Evolutionary conservation across 768 basidiomycete genomes (phyloP), one percentile per base, ranked within the genome.

Genomic region (Hypsizygus marmoreus): DNA sequence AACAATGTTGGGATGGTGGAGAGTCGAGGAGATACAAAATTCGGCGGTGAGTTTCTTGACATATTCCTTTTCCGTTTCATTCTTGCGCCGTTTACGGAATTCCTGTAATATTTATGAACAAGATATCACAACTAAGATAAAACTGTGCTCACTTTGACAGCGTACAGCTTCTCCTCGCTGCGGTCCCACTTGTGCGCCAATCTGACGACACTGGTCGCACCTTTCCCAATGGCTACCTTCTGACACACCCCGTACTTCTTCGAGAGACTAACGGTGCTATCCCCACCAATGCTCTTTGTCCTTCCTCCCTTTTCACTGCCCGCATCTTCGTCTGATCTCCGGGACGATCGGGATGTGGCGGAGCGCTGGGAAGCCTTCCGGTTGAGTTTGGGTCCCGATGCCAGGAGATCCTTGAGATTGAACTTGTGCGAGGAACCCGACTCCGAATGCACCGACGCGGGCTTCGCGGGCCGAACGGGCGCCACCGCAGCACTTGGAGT

Each of bases 41-140:
- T 98, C 95, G 19, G 95, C 93, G 5, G 95, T 99, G 57, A 99
- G 87, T 69, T 99, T 99, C 83, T 99, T 99, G 72, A 99, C 86
- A 60, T 99, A 99, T 73, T 99, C 95, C 67, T 97, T 97, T 70
- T 99, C 95, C 4, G 94, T 84, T 73, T 99, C 95, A 61, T 95
- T 97, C 81, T 95, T 95, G 57, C 95, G 82, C 52, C 95, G 83
- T 67, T 97, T 97, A 41, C 95, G 88, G 77, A 99, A 99, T 71
- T 99, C 95, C 93, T 95, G 51, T 16, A 50, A 20, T 40, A 43
- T 13, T 25, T 38, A 46, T 42, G 7, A 40, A 48, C 31, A 26
- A 5, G 40, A 45, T 19, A 47, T 32, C 12, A 39, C 13, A 40
- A 40, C 16, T 42, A 24, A 41, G 26, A 24, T 34, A 33, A 41